Base-by-base conservation (phyloP, 2,329 filamentous ascomycete species). In the Aspergillus jensenii region DNA sequence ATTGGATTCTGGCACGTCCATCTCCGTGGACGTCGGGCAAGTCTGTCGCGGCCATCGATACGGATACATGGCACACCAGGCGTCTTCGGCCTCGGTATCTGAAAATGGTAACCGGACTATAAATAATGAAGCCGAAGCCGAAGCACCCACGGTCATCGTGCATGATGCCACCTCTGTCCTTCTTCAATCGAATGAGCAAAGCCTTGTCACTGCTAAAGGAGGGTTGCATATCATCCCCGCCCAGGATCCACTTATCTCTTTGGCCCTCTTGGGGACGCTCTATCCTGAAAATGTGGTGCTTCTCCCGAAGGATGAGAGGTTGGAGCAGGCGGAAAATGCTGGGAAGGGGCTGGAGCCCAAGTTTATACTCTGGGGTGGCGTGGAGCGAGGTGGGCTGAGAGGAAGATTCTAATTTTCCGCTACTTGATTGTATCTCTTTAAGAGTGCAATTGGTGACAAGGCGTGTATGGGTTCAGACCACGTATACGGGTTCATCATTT, bases 221-320 rank as follows among this genome's bases (percentile, higher is more conserved):
- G 64, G 63, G 6, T 37, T 68, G 5, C 66, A 68, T 61, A 50
- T 68, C 6, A 65, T 68, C 7, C 56, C 62, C 0, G 43, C 45
- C 3, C 12, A 47, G 3, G 58, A 63, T 11, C 46, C 51, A 5
- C 23, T 63, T 8, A 31, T 67, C 9, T 56, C 60, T 3, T 21
- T 67, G 19, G 66, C 66, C 3, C 45, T 67, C 2, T 19, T 68
- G 25, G 67, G 66, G 9, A 65, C 56, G 50, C 14, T 69, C 9
- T 69, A 68, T 47, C 67, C 66, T 3, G 63, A 59, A 31, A 69
- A 69, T 40, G 60, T 67, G 1, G 52, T 68, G 1, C 21, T 64
- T 6, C 46, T 67, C 6, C 57, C 59, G 25, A 6, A 15, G 11
- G 25, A 48, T 11, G 58, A 61, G n/a, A 40, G 17, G 0, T 15